These are phyloP conservation scores for Tagetes erecta DNA, from an alignment of 129 eudicot genomes.

Conservation along the genomic window DNA sequence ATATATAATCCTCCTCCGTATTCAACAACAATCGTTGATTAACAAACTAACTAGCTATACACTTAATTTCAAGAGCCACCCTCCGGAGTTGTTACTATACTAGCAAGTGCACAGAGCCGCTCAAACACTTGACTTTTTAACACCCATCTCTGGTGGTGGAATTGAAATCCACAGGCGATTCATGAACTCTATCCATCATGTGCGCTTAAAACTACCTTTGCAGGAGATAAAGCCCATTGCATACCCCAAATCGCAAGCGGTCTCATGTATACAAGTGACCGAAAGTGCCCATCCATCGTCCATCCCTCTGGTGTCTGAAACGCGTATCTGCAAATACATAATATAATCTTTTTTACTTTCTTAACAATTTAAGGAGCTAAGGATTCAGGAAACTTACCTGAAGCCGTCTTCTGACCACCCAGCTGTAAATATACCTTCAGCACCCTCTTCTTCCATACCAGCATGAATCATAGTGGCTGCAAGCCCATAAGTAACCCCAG, in stretches of 20 bases:
- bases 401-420: conserved; percentile 98
- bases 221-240: conserved; percentile 75
- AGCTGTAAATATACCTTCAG: conserved; percentile 88
- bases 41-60: no score
- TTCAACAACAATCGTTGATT: no score
- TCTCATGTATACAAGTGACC: conserved; percentile 93
- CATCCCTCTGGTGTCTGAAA: conserved; percentile 98
- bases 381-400: conserved; percentile 50
- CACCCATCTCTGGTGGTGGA: conserved; percentile 38
- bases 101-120: conserved; percentile 68
- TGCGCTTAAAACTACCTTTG: conserved; percentile 56
- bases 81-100: background rate
- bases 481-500: conserved; percentile 83
- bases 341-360: background rate
- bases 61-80: no score
- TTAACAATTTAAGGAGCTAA: background rate
- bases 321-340: conserved; percentile 52
- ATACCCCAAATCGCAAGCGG: conserved; percentile 95
- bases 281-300: conserved; percentile 88
- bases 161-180: conserved; percentile 28
- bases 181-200: conserved; percentile 67
- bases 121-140: conserved; percentile 59
- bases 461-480: conserved; percentile 96
- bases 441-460: conserved; percentile 88
- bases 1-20: no score